phyloP scores from a whole-genome alignment of 305 asterid genomes.

The Solanum hybrid region DNA sequence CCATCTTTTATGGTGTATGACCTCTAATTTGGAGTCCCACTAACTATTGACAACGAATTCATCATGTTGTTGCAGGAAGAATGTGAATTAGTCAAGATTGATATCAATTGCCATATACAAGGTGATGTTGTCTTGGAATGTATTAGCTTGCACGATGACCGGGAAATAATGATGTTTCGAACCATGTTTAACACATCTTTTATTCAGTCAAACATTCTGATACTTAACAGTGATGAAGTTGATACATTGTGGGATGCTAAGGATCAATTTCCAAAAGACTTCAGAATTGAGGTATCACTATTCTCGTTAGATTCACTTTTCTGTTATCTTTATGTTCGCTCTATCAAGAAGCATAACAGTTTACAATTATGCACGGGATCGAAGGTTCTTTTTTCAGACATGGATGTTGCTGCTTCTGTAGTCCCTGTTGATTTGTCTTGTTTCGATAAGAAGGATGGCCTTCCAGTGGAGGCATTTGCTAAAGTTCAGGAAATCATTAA shows the following conservation, averaged over 20 bases:
- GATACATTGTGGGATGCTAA: constrained; percentile 45
- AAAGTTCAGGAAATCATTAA: constrained; percentile 33
- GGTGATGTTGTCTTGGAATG: constrained; percentile 79
- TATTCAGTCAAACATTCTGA: constrained; percentile 43
- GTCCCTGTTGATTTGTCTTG: constrained; percentile 19
- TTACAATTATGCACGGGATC: not conserved
- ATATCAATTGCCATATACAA: constrained; percentile 55
- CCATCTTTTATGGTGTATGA: not conserved
- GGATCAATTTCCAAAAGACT: constrained; percentile 45
- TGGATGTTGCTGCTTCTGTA: constrained; percentile 38
- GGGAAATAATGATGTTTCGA: constrained; percentile 52
- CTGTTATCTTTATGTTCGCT: not conserved
- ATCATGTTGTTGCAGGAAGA: constrained; percentile 48
- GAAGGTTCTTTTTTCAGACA: constrained; percentile 57
- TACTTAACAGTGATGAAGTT: constrained; percentile 43
- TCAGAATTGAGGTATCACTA: constrained; percentile 55
- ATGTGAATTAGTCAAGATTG: constrained; percentile 47
- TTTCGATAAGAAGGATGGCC: constrained; percentile 24
- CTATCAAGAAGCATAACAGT: not conserved
- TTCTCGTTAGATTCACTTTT: not conserved
- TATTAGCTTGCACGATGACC: constrained; percentile 29
- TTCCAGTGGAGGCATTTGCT: constrained; percentile 36
- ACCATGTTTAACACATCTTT: constrained; percentile 68
- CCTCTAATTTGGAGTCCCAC: not conserved
- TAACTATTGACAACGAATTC: not conserved